A percentile compares a stretch with the other conserved stretches of the same genome.
Conservation (phyloP, 257 asterid species). For the Henckelia pumila region DNA sequence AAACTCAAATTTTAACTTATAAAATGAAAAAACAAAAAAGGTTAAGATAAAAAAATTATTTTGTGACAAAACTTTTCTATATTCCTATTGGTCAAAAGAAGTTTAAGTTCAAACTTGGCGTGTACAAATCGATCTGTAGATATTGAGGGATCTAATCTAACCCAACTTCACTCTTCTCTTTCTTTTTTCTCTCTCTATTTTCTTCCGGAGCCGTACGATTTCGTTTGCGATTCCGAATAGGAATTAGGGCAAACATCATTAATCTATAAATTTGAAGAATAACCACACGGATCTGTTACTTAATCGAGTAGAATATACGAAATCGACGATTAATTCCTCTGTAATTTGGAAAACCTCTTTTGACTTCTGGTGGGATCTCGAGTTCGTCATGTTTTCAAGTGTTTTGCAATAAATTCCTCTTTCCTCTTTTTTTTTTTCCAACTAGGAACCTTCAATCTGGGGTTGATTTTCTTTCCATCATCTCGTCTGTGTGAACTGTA, state of each 20-base stretch:
- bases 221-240: not conserved
- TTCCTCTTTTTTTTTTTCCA: not conserved
- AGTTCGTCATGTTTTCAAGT: not conserved
- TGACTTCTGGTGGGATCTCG: not conserved
- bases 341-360: not conserved
- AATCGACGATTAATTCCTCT: not conserved
- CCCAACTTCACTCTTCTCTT: too few relatives aligned
- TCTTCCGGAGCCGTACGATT: not conserved
- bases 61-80: too few relatives aligned
- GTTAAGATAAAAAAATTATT: too few relatives aligned
- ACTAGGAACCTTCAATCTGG: not conserved
- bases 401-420: not conserved
- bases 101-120: too few relatives aligned
- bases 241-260: not conserved
- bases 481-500: not conserved
- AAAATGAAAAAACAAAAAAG: too few relatives aligned
- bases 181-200: not conserved
- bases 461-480: not conserved
- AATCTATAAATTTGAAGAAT: not conserved
- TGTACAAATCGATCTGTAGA: too few relatives aligned
- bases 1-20: too few relatives aligned
- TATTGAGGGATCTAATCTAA: too few relatives aligned
- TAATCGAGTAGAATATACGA: not conserved
- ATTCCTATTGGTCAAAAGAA: too few relatives aligned
- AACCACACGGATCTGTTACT: not conserved